Evolutionary conservation across 2,329 filamentous ascomycete species (phyloP).

Genomic region (Colletotrichum orbiculare): DNA sequence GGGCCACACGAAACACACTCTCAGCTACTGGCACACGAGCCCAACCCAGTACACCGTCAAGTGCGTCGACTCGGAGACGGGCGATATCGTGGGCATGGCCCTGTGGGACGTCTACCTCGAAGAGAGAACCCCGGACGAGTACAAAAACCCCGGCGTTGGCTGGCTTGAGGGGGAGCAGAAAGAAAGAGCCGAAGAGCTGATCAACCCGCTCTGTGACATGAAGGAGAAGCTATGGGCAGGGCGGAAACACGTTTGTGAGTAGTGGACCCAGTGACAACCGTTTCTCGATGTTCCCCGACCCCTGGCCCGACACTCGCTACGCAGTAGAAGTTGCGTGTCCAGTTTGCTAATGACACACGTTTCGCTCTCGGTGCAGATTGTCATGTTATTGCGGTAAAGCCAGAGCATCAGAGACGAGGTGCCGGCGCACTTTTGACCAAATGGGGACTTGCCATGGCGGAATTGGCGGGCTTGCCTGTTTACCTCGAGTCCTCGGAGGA

Average conservation of each 20-base stretch:
- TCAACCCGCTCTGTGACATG: constrained; percentile 53
- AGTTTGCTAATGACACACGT: constrained; percentile 26
- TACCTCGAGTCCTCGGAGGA: constrained; percentile 59
- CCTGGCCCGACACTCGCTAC: constrained; percentile 1
- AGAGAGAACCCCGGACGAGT: constrained; percentile 52
- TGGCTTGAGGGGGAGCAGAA: constrained; percentile 58
- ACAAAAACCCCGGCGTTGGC: constrained; percentile 55
- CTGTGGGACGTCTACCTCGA: constrained; percentile 56
- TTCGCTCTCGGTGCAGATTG: constrained; percentile 42
- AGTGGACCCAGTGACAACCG: constrained; percentile 39
- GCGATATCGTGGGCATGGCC: constrained; percentile 58
- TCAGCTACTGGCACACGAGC: constrained; percentile 52
- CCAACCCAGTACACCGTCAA: constrained; percentile 58
- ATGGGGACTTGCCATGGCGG: constrained; percentile 50
- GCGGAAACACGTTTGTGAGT: constrained; percentile 54
- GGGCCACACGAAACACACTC: constrained; percentile 53
- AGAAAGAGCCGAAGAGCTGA: constrained; percentile 54
- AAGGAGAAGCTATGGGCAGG: constrained; percentile 54
- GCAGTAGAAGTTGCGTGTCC: constrained; percentile 2
- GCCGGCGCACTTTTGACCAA: constrained; percentile 54
- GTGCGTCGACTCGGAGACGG: constrained; percentile 55
- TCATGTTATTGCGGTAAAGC: constrained; percentile 57
- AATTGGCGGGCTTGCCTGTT: constrained; percentile 51
- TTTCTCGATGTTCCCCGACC: constrained; percentile 3
- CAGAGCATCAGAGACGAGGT: constrained; percentile 54